Evolutionary conservation across 2,329 filamentous ascomycete species (phyloP).

Genomic region (Passalora sequoiae): DNA sequence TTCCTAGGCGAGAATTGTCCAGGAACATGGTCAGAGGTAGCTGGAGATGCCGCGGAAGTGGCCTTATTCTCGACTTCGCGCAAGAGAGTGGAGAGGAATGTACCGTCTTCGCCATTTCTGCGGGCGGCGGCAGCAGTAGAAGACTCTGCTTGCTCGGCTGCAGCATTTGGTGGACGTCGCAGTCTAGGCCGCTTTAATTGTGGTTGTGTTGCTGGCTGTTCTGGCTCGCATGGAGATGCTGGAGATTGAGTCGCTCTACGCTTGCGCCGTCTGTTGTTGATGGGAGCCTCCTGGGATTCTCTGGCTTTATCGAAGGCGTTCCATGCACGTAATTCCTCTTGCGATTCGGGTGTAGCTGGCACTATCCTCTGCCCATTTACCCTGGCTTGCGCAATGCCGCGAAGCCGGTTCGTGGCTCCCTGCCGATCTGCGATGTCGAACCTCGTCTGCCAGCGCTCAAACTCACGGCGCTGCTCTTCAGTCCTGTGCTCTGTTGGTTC

Average conservation of each 20-base stretch:
- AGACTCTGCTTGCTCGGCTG: constrained; percentile 39
- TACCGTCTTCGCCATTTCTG: constrained; percentile 53
- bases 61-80: constrained; percentile 71
- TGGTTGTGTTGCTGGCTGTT: constrained; percentile 58
- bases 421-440: constrained; percentile 75
- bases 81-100: constrained; percentile 78
- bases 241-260: constrained; percentile 74
- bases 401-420: constrained; percentile 59
- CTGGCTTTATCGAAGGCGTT: constrained; percentile 82
- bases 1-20: constrained; percentile 38
- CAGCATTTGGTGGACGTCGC: constrained; percentile 42
- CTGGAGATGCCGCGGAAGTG: constrained; percentile 35
- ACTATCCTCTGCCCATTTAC: constrained; percentile 18
- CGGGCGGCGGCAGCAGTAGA: constrained; percentile 30
- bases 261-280: constrained; percentile 50
- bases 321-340: constrained; percentile 82
- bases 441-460: constrained; percentile 74
- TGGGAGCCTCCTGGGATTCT: constrained; percentile 49
- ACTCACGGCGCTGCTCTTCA: constrained; percentile 53
- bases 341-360: constrained; percentile 60
- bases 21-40: constrained; percentile 28
- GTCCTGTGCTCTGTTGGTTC: constrained; percentile 57
- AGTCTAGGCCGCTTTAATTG: constrained; percentile 77
- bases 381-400: constrained; percentile 52
- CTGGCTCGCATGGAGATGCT: constrained; percentile 55